Evolutionary conservation across 1,284 basidiomycete species (phyloP).

Genomic region (Ceratorhiza oryzae-sativae): DNA sequence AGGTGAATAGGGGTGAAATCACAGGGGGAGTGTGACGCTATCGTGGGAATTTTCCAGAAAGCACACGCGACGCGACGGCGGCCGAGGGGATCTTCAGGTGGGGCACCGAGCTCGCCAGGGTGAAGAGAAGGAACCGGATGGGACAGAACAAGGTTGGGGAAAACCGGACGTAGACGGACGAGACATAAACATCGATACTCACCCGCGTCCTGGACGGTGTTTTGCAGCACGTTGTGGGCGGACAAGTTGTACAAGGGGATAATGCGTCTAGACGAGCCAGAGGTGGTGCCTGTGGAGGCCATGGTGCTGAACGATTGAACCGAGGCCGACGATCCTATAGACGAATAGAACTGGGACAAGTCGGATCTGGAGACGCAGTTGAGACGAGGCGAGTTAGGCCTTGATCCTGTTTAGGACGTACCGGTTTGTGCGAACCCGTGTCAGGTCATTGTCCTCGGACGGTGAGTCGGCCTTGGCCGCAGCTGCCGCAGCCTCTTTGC

Average conservation of each 20-base stretch:
- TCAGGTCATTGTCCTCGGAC: background rate
- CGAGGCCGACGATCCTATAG: constrained; percentile 56
- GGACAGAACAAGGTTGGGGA: background rate
- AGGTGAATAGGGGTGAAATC: background rate
- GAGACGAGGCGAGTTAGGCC: constrained; percentile 44
- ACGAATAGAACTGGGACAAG: constrained; percentile 55
- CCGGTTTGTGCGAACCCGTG: constrained; percentile 3
- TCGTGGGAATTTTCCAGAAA: background rate
- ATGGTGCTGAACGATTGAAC: constrained; percentile 59
- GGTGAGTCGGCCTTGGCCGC: constrained; percentile 6
- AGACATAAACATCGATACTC: background rate
- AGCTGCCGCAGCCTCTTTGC: background rate
- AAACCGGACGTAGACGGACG: background rate
- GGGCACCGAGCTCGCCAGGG: no score
- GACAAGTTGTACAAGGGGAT: constrained; percentile 94
- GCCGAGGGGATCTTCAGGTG: background rate
- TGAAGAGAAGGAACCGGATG: no score
- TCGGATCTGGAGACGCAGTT: constrained; percentile 49
- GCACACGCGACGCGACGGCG: constrained; percentile 6
- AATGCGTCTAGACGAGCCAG: constrained; percentile 72
- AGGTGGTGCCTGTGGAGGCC: constrained; percentile 58
- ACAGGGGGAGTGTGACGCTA: background rate
- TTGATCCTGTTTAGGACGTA: background rate
- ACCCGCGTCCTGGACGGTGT: constrained; percentile 82
- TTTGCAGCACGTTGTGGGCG: constrained; percentile 91